Base-by-base conservation (phyloP, 2,329 filamentous ascomycete genomes). In the Xylariaceae sp. region DNA sequence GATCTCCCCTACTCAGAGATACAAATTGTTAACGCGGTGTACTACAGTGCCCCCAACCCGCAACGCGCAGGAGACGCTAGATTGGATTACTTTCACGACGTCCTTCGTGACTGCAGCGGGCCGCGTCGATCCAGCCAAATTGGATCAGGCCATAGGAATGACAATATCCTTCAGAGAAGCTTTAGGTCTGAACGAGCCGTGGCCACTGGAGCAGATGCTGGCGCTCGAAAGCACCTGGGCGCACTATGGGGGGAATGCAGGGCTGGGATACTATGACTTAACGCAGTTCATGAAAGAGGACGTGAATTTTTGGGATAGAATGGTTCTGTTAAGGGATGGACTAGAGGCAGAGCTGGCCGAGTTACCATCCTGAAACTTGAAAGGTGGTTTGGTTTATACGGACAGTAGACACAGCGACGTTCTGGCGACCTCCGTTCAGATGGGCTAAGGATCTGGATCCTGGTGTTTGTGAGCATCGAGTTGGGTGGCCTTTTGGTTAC, bases 21-120 rank as follows among this genome's bases (percentile, higher is more conserved):
- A n/a, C 22, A 13, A 40, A 37, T 18, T 37, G 12, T 26, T 53
- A 18, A 55, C 1, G 9, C 4, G 6, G 10, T 22, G n/a, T 39
- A n/a, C 15, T n/a, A 2, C n/a, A 55, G 53, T 58, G 41, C 53
- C 55, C 1, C 48, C 49, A 2, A 19, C 19, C 41, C 49, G 49
- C n/a, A 44, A 30, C 6, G 32, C 32, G 3, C 21, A 44, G 15
- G 53, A 53, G 26, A 19, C 49, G 0, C 15, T 49, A 10, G 37
- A 50, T 22, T 58, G 56, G 53, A 55, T 51, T 10, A 7, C n/a
- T 22, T 58, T 58, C 26, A 36, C 32, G 30, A 36, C 29, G 15
- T 19, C 16, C 1, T 58, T 58, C 10, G 18, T 55, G 2, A 10
- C 9, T 10, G 45, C 49, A 7, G 52, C 41, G 15, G 16, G 21